These are phyloP conservation scores for Lindgomyces ingoldianus DNA, from an alignment of 495 filamentous ascomycete genomes.

Conservation along the genomic window DNA sequence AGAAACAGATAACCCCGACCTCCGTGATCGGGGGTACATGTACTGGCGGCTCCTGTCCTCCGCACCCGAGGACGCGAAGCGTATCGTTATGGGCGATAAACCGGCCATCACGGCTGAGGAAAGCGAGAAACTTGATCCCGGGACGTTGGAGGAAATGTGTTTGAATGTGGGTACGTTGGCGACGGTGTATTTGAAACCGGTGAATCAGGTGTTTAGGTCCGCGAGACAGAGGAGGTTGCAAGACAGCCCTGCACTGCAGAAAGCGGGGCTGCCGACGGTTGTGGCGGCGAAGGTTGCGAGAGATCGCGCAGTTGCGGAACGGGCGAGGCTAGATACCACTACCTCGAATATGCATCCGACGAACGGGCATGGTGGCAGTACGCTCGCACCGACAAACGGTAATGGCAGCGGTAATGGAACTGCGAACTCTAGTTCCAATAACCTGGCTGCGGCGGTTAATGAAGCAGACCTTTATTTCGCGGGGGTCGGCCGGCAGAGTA, in stretches of 20 bases:
- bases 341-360: conserved; percentile 48
- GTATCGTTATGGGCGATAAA: conserved; percentile 94
- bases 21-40: conserved; percentile 96
- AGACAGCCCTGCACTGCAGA: conserved; percentile 83
- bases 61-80: conserved; percentile 81
- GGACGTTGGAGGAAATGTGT: conserved; percentile 94
- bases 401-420: conserved; percentile 7
- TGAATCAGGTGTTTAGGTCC: conserved; percentile 94
- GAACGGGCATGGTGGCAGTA: conserved; percentile 16
- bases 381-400: background rate
- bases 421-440: background rate
- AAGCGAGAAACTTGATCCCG: conserved; percentile 88
- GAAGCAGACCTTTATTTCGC: conserved; percentile 53
- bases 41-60: conserved; percentile 98
- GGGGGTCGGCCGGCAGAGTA: conserved; percentile 42
- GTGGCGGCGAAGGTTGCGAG: conserved; percentile 52
- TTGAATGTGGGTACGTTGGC: conserved; percentile 94
- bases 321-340: conserved; percentile 17
- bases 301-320: conserved; percentile 21
- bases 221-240: conserved; percentile 75
- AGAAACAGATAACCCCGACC: conserved; percentile 96
- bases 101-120: conserved; percentile 90
- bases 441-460: conserved; percentile 25
- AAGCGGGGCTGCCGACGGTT: conserved; percentile 42
- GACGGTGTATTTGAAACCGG: conserved; percentile 96